Evolutionary conservation across 2,329 filamentous ascomycete species (phyloP).

Genomic region (Lanzia echinophila): DNA sequence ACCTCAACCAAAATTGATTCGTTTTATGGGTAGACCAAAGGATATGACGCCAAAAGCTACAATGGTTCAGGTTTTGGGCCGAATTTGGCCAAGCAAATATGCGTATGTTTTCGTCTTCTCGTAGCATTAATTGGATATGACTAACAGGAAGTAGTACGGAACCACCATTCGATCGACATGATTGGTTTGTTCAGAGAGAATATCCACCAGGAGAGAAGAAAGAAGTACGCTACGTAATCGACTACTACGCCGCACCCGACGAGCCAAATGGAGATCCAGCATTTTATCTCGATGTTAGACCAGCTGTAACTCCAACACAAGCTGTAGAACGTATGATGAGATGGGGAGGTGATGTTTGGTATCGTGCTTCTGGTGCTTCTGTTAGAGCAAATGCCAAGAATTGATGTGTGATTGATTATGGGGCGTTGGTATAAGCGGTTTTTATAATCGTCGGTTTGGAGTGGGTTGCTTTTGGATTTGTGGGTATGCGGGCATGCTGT

Average conservation of each 20-base stretch:
- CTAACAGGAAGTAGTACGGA: slow-evolving; percentile 50
- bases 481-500: too few relatives aligned
- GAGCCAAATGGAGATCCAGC: slow-evolving; percentile 77
- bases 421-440: not conserved
- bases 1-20: slow-evolving; percentile 63
- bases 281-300: slow-evolving; percentile 91
- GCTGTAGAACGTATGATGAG: slow-evolving; percentile 76
- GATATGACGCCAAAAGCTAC: slow-evolving; percentile 89
- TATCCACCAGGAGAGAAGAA: slow-evolving; percentile 54
- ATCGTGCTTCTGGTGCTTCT: slow-evolving; percentile 34
- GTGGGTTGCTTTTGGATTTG: too few relatives aligned
- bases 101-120: slow-evolving; percentile 44
- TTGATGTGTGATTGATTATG: not conserved
- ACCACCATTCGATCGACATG: slow-evolving; percentile 91
- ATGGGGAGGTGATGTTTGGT: slow-evolving; percentile 94
- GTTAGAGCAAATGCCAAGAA: slow-evolving; percentile 23
- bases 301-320: slow-evolving; percentile 74
- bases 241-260: slow-evolving; percentile 83
- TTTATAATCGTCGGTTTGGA: too few relatives aligned
- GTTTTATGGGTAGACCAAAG: slow-evolving; percentile 83
- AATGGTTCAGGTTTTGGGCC: slow-evolving; percentile 73
- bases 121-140: slow-evolving; percentile 6
- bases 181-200: slow-evolving; percentile 85
- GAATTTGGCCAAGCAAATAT: slow-evolving; percentile 73
- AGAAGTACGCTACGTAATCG: slow-evolving; percentile 90